These are phyloP conservation scores for Fusarium subtropicale DNA, from an alignment of 2,329 filamentous ascomycete genomes.

Conservation along the genomic window DNA sequence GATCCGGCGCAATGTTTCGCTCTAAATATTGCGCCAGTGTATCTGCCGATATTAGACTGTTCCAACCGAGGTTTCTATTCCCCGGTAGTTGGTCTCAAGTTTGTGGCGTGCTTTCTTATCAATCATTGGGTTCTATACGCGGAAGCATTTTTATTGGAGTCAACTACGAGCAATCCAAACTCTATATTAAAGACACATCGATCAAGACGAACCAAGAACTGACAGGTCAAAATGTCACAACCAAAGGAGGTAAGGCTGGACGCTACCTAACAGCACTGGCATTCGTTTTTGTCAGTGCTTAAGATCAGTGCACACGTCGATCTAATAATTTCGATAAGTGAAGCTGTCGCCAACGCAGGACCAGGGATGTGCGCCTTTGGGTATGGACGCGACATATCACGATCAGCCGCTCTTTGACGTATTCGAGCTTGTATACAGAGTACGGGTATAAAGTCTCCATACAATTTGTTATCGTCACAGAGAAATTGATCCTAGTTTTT, in stretches of 20 bases:
- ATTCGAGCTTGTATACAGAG: background rate
- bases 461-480: background rate
- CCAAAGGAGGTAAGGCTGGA: background rate
- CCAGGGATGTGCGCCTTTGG: too few species aligned
- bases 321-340: background rate
- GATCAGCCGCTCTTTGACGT: background rate
- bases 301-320: background rate
- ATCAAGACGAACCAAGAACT: background rate
- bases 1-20: background rate
- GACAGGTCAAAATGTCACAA: background rate
- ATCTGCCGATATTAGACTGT: background rate
- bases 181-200: background rate
- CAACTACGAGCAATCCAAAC: background rate
- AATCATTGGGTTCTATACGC: background rate
- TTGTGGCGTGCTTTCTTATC: background rate
- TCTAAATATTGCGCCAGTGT: background rate
- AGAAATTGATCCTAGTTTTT: background rate
- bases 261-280: background rate
- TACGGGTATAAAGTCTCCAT: background rate
- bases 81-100: background rate
- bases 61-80: background rate
- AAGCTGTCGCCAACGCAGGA: background rate
- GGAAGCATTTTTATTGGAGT: background rate
- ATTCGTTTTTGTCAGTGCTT: background rate
- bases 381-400: background rate